Evolutionary conservation across 768 basidiomycete genomes (phyloP).

Genomic region (Lepiota venenata): DNA sequence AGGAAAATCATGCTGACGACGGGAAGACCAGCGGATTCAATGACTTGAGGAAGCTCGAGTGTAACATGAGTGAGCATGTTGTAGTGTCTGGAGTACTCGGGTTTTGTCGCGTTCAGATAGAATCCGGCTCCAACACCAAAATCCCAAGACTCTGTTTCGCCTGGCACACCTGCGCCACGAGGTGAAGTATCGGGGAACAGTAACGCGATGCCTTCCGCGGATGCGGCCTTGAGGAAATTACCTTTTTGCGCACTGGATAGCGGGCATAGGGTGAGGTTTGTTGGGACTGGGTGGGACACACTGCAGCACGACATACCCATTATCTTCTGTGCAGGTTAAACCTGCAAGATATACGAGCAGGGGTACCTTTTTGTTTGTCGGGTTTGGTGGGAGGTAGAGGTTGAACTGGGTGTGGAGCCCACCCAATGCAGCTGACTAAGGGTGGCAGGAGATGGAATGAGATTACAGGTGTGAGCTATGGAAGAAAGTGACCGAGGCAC

Average conservation of each 20-base stretch:
- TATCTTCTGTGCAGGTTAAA: constrained; percentile 90
- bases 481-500: constrained; percentile 23
- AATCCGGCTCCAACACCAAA: constrained; percentile 97
- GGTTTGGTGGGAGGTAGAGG: constrained; percentile 75
- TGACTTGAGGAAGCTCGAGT: constrained; percentile 76
- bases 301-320: constrained; percentile 52
- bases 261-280: not conserved
- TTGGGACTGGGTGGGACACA: not conserved
- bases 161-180: constrained; percentile 82
- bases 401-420: constrained; percentile 78
- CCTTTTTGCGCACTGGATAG: constrained; percentile 84
- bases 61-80: constrained; percentile 89
- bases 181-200: constrained; percentile 97
- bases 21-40: constrained; percentile 71
- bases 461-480: not conserved
- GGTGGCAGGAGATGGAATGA: constrained; percentile 1
- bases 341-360: constrained; percentile 89
- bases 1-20: constrained; percentile 48
- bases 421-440: constrained; percentile 70
- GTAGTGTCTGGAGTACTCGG: constrained; percentile 70
- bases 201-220: constrained; percentile 82
- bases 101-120: constrained; percentile 87
- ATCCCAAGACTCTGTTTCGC: constrained; percentile 82
- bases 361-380: constrained; percentile 45
- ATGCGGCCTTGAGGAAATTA: constrained; percentile 83